A percentile compares a stretch with the other conserved stretches of the same genome.
Conservation (phyloP, 2,329 filamentous ascomycete species). For the Fusarium albidum region DNA sequence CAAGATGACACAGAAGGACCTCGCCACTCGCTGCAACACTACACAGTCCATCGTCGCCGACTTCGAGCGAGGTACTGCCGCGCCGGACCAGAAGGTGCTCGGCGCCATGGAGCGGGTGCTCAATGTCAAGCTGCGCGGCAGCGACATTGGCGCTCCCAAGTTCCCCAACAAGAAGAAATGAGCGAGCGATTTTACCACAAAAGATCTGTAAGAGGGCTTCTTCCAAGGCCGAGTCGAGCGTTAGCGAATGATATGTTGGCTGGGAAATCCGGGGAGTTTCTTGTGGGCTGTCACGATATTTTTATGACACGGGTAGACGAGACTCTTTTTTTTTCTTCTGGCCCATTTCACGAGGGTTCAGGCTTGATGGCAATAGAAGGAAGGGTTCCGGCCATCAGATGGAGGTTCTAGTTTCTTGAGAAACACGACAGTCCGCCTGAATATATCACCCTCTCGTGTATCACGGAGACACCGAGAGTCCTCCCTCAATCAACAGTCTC, state of each 20-base stretch:
- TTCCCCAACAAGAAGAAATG: constrained; percentile 75
- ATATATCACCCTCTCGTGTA: constrained; percentile 21
- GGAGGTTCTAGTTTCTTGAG: constrained; percentile 18
- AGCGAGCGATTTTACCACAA: constrained; percentile 31
- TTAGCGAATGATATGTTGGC: constrained; percentile 40
- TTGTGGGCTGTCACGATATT: constrained; percentile 37
- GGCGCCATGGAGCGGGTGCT: constrained; percentile 81
- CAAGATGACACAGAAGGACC: constrained; percentile 94
- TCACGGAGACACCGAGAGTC: constrained; percentile 3
- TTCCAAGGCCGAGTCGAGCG: constrained; percentile 41
- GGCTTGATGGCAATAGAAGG: constrained; percentile 26
- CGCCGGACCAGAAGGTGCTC: constrained; percentile 86
- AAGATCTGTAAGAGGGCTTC: constrained; percentile 35
- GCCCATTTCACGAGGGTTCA: constrained; percentile 16
- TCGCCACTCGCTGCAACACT: constrained; percentile 89
- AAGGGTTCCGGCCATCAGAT: constrained; percentile 17
- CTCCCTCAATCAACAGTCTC: not conserved
- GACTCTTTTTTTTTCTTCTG: constrained; percentile 30
- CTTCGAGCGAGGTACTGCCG: constrained; percentile 81
- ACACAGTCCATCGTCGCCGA: constrained; percentile 81
- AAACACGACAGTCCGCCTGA: constrained; percentile 19
- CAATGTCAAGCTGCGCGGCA: constrained; percentile 86
- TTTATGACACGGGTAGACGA: constrained; percentile 40
- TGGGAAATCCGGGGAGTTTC: constrained; percentile 39
- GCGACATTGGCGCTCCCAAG: constrained; percentile 84